phyloP scores from a whole-genome alignment of 1,139 yeast species.

The Fermentozyma sake region DNA sequence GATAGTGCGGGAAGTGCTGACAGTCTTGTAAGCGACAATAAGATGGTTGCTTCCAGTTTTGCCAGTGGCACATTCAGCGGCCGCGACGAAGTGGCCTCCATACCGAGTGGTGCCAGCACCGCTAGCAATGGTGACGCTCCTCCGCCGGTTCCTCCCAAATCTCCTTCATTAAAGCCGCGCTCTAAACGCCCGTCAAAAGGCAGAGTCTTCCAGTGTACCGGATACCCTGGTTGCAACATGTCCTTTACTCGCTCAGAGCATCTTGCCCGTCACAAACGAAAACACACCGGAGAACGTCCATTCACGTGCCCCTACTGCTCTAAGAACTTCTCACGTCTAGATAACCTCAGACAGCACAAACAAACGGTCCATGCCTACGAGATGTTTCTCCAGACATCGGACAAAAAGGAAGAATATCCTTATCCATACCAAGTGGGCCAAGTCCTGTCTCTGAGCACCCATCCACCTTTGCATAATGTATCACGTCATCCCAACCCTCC shows the following conservation, averaged over 20 bases:
- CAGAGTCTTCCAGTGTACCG: slow-evolving; percentile 77
- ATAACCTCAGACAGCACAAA: slow-evolving; percentile 86
- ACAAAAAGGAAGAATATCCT: too few species aligned
- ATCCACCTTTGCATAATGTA: too few species aligned
- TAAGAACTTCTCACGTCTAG: slow-evolving; percentile 77
- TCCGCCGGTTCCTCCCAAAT: too few species aligned
- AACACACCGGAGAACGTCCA: slow-evolving; percentile 95
- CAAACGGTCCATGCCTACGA: slow-evolving; percentile 90
- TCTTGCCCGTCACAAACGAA: slow-evolving; percentile 85
- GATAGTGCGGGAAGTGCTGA: too few species aligned
- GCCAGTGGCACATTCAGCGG: too few species aligned
- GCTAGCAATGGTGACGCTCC: too few species aligned
- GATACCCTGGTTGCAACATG: slow-evolving; percentile 85
- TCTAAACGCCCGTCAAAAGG: slow-evolving; percentile 47
- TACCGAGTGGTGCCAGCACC: too few species aligned
- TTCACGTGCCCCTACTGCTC: slow-evolving; percentile 82
- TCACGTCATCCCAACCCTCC: slow-evolving; percentile 5
- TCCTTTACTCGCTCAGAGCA: slow-evolving; percentile 87
- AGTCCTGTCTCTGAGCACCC: too few species aligned
- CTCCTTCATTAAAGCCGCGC: slow-evolving; percentile 5
- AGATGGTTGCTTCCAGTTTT: too few species aligned
- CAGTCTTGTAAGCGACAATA: too few species aligned
- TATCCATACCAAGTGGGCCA: slow-evolving; percentile 3
- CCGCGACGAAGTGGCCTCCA: too few species aligned
- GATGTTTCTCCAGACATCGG: slow-evolving; percentile 13